Conservation (phyloP, 371 early-diverging fungal genomes). For the Dichotomocladium elegans region DNA sequence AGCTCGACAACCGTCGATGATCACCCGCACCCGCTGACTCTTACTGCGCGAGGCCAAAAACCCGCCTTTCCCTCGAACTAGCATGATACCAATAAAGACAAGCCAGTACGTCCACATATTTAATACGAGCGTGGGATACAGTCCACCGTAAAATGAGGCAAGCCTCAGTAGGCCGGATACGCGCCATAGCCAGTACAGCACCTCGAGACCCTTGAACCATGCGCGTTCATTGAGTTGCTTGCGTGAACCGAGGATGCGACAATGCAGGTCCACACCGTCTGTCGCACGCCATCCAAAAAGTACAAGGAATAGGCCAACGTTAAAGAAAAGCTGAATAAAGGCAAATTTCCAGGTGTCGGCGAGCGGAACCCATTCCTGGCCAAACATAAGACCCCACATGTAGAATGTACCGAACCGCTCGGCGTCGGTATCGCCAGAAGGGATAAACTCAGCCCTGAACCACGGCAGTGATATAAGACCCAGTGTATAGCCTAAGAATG, state of each 20-base stretch:
- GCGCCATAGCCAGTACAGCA: conserved; percentile 41
- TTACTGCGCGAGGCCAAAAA: no score
- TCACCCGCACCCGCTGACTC: no score
- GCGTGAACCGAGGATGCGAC: neutral
- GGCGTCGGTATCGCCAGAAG: conserved; percentile 29
- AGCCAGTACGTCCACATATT: conserved; percentile 33
- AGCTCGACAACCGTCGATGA: no score
- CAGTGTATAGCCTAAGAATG: conserved; percentile 35
- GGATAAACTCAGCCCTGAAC: conserved; percentile 52
- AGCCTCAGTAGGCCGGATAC: conserved; percentile 22
- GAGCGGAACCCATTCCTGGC: conserved; percentile 67
- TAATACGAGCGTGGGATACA: conserved; percentile 27
- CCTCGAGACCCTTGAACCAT: conserved; percentile 29
- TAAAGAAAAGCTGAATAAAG: conserved; percentile 32
- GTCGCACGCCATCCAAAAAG: conserved; percentile 25
- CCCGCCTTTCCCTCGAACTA: conserved; percentile 30
- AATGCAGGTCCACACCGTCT: conserved; percentile 11
- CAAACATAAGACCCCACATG: conserved; percentile 52
- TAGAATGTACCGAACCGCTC: conserved; percentile 53
- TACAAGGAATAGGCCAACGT: conserved; percentile 41
- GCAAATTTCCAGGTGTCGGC: conserved; percentile 77
- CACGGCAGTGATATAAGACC: conserved; percentile 45
- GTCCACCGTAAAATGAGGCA: conserved; percentile 36
- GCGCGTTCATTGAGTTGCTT: conserved; percentile 18
- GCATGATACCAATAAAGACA: conserved; percentile 19